Conservation (phyloP, 208 protist species). For the Acanthamoeba lenticulata region DNA sequence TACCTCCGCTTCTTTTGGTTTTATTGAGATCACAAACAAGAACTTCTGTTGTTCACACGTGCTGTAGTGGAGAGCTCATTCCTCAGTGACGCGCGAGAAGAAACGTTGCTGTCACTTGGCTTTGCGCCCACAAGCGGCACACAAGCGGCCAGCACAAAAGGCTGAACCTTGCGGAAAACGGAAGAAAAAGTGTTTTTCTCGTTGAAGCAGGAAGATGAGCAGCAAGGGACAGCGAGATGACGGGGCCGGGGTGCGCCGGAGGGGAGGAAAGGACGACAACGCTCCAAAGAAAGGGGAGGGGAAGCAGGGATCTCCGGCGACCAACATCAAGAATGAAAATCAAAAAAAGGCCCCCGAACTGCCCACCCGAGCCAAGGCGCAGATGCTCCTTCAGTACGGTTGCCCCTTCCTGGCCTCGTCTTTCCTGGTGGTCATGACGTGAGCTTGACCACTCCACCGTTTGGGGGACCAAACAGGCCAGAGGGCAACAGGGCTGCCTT, state of each 20-base stretch:
- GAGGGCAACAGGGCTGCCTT: neutral
- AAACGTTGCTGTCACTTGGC: too few species aligned
- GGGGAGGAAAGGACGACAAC: neutral
- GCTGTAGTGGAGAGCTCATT: too few species aligned
- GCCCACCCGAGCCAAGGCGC: neutral
- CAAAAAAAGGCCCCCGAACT: neutral
- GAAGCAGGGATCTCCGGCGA: neutral
- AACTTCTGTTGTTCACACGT: too few species aligned
- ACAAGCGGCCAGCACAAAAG: neutral
- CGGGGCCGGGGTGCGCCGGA: neutral
- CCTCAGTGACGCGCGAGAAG: too few species aligned
- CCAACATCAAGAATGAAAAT: neutral
- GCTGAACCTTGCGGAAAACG: neutral
- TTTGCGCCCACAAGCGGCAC: neutral
- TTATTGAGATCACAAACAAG: neutral
- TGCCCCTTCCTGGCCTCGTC: neutral
- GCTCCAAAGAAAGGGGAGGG: neutral
- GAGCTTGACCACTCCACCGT: neutral
- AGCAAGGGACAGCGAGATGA: neutral
- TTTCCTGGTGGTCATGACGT: neutral
- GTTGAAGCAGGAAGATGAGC: neutral
- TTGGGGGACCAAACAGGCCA: neutral
- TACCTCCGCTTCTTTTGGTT: conserved; percentile 83
- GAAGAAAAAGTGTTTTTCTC: neutral
- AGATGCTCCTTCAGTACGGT: neutral